phyloP scores from a whole-genome alignment of 2,329 filamentous ascomycete species.

The Calonectria henricotiae region DNA sequence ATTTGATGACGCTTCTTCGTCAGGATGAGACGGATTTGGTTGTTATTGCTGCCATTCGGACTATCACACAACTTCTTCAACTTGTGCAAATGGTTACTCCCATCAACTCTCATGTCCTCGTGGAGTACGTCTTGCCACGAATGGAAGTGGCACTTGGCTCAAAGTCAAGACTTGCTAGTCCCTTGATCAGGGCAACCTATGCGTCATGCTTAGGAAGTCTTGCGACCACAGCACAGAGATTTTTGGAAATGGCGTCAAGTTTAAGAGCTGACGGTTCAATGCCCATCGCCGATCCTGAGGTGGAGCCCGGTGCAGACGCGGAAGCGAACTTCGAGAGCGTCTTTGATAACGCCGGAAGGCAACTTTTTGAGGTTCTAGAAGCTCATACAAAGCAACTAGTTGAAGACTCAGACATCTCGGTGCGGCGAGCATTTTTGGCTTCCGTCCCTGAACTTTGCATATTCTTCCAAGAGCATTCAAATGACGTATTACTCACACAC shows the following conservation, averaged over 20 bases:
- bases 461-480: constrained; percentile 94
- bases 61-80: constrained; percentile 89
- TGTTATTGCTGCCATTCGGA: constrained; percentile 86
- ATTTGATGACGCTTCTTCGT: constrained; percentile 83
- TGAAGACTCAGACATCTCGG: constrained; percentile 88
- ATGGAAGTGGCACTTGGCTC: constrained; percentile 71
- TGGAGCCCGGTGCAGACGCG: constrained; percentile 79
- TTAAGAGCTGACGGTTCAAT: constrained; percentile 88
- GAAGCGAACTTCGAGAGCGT: constrained; percentile 84
- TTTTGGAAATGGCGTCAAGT: constrained; percentile 92
- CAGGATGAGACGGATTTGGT: constrained; percentile 89
- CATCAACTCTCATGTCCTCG: constrained; percentile 79
- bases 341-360: constrained; percentile 89
- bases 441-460: constrained; percentile 94
- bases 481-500: constrained; percentile 96
- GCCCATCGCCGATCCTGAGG: constrained; percentile 82
- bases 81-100: constrained; percentile 91
- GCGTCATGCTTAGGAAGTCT: constrained; percentile 92
- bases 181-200: constrained; percentile 90
- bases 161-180: constrained; percentile 67
- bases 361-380: constrained; percentile 89
- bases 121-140: constrained; percentile 78
- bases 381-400: constrained; percentile 90
- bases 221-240: constrained; percentile 86
- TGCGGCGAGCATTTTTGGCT: constrained; percentile 90